A percentile compares a stretch with the other conserved stretches of the same genome.
phyloP scores from a whole-genome alignment of 2,329 filamentous ascomycete genomes.

The Davidsoniella neocaledoniae region DNA sequence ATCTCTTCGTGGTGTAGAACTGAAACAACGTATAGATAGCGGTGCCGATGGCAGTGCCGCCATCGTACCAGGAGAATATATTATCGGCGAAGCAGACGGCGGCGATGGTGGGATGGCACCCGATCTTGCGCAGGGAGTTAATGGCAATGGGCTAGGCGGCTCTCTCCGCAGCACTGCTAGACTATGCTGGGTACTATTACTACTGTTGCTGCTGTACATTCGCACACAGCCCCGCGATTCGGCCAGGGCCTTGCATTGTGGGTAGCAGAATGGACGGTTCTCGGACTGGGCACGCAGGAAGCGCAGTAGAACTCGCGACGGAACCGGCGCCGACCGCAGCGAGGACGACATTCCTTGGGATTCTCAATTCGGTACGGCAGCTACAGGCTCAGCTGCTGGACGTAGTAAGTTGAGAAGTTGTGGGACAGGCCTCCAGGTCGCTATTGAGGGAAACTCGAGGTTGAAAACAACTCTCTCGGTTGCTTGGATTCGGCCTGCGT shows the following conservation, averaged over 20 bases:
- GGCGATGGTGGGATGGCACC: no score
- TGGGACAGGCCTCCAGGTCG: no score
- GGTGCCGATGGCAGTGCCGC: neutral
- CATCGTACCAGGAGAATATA: neutral
- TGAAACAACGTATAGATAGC: neutral
- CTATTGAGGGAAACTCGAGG: no score
- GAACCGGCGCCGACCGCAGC: slow-evolving; percentile 26
- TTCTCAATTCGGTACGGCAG: no score
- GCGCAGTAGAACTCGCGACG: slow-evolving; percentile 44
- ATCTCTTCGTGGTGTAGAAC: no score
- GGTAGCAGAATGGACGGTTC: slow-evolving; percentile 32
- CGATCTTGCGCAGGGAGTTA: neutral
- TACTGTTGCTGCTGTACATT: neutral
- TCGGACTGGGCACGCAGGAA: slow-evolving; percentile 59
- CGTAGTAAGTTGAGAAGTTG: neutral
- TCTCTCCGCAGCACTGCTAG: neutral
- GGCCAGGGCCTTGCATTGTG: slow-evolving; percentile 13
- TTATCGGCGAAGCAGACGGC: neutral
- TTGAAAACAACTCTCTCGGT: no score
- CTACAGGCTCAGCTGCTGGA: neutral
- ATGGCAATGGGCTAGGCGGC: neutral
- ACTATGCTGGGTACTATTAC: neutral
- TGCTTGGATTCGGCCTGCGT: no score
- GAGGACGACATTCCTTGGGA: slow-evolving; percentile 25
- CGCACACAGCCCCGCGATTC: neutral